Evolutionary conservation across 2,329 filamentous ascomycete species (phyloP), one percentile per base, ranked within the genome.

Genomic region (Chalaropsis ovoidea): DNA sequence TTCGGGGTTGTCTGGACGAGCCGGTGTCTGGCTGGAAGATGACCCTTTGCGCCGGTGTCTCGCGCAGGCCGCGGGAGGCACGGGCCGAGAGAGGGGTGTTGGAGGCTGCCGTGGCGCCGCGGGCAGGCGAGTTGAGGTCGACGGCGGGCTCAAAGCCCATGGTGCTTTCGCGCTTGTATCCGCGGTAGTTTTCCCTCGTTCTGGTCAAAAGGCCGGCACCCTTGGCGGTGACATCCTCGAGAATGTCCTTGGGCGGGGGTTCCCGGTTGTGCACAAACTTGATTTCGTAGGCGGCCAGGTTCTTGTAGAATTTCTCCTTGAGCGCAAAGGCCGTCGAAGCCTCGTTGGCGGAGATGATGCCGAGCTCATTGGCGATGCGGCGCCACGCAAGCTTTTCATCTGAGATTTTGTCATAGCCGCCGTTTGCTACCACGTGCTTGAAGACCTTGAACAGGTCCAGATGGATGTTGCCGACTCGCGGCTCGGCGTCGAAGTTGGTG

Each of bases 261-360:
- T 91, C 89, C 74, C 88, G 86, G 64, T 86, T 82, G 76, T 92
- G 88, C 52, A 91, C 77, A 11, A 85, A 87, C 60, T 83, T 84
- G 71, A 95, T 94, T 75, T 95, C 91, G 75, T 88, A 96, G 1
- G 91, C 90, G 13, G 88, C 87, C 56, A 96, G 82, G 71, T 93
- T 90, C 75, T 90, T 92, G 79, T 95, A 95, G 77, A 94, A 96
- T 69, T 88, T 86, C 65, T 88, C 87, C 77, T 96, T 96, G 65
- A 95, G 79, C 67, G 88, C 83, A 76, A 95, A 95, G 15, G 90
- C 90, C 67, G 90, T 85, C n/a, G 90, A 89, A 6, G 90, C 82
- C 69, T 89, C 85, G 72, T 93, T 91, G 71, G 82, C 81, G 65
- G 85, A 86, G 72, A 85, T 85, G 69, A 92, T 83, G 62, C 89